Evolutionary conservation across 352 stramenopile genomes (phyloP).

Genomic region (Phytophthora citrophthora): DNA sequence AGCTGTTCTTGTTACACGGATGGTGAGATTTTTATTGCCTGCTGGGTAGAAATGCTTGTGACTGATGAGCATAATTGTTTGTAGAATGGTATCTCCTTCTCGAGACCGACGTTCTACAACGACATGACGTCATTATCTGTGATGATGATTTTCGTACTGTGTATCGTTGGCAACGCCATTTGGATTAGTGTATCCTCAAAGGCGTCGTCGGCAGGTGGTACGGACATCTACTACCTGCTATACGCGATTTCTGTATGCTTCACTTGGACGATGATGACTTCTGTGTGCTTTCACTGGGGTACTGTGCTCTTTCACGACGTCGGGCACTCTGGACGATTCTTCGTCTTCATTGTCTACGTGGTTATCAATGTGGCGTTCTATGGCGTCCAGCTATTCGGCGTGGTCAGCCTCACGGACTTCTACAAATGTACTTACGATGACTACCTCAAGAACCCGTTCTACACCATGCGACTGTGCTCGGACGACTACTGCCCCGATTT

Average conservation of each 20-base stretch:
- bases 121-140: conserved; percentile 85
- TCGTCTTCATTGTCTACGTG: conserved; percentile 68
- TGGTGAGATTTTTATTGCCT: conserved; percentile 46
- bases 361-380: conserved; percentile 75
- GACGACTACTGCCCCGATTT: conserved; percentile 83
- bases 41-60: neutral
- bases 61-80: conserved; percentile 13
- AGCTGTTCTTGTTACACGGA: conserved; percentile 80
- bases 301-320: conserved; percentile 76
- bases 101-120: conserved; percentile 80
- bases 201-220: conserved; percentile 45
- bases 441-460: conserved; percentile 87
- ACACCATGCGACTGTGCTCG: conserved; percentile 68
- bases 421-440: conserved; percentile 90
- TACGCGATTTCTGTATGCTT: conserved; percentile 73
- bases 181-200: conserved; percentile 81
- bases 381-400: conserved; percentile 63
- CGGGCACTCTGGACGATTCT: conserved; percentile 54
- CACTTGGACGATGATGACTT: conserved; percentile 89
- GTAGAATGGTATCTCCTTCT: conserved; percentile 85
- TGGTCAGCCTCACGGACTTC: conserved; percentile 78
- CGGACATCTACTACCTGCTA: conserved; percentile 79
- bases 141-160: conserved; percentile 73
- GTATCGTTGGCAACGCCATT: conserved; percentile 80
- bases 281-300: conserved; percentile 87